A percentile compares a stretch with the other conserved stretches of the same genome.
phyloP scores from a whole-genome alignment of 192 early-diverging fungal species.

The Spizellomyces punctatus region DNA sequence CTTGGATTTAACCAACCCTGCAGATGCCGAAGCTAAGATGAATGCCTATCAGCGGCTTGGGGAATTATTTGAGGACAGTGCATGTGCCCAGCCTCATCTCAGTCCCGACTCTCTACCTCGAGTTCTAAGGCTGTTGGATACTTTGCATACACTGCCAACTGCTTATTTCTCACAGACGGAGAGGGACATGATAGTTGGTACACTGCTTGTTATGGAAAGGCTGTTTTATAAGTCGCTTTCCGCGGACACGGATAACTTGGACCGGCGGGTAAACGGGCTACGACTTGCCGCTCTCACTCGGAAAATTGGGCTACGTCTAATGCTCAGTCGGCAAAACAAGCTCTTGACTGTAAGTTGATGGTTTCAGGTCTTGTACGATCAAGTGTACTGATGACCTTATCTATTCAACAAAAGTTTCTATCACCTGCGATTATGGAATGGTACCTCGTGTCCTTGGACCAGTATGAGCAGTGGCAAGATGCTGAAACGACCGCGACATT shows the following conservation, averaged over 20 bases:
- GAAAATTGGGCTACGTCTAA: conserved; percentile 6
- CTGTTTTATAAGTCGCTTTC: not conserved
- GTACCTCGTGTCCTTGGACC: not conserved
- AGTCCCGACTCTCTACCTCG: no score
- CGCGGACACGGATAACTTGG: not conserved
- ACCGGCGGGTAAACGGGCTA: not conserved
- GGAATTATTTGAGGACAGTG: not conserved
- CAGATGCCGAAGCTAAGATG: not conserved
- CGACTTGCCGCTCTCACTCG: conserved; percentile 1
- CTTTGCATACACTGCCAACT: conserved; percentile 13
- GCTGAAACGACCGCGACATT: no score
- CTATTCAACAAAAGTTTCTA: no score
- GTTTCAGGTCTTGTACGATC: no score
- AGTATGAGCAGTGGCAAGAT: no score
- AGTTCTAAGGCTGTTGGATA: not conserved
- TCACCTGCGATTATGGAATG: not conserved
- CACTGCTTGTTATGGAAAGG: conserved; percentile 2
- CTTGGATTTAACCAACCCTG: no score
- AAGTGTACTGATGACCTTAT: no score
- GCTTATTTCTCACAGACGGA: conserved; percentile 14
- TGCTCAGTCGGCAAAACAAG: not conserved
- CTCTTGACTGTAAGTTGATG: not conserved
- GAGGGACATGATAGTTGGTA: conserved; percentile 6
- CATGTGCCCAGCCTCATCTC: no score
- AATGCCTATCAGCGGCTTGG: not conserved